Evolutionary conservation across 2,329 filamentous ascomycete genomes (phyloP), one percentile per base, ranked within the genome.

Genomic region (Colletotrichum tabaci): DNA sequence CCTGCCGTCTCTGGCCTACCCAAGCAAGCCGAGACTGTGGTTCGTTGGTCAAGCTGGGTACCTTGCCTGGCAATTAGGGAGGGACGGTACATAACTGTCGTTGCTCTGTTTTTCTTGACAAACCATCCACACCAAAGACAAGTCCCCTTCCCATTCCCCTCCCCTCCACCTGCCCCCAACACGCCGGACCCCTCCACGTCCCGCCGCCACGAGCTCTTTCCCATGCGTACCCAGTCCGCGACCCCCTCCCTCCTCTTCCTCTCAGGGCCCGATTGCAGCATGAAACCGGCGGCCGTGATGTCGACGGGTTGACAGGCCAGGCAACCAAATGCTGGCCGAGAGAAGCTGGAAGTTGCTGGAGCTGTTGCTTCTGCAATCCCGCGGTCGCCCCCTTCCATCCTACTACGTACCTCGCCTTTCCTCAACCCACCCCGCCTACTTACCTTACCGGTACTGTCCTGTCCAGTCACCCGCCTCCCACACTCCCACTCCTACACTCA

Each of bases 401-500:
- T 55, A 65, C 58, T 69, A 55, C 65, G 8, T 38, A 38, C 38
- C 62, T 60, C 35, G 23, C 63, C 50, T 57, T 49, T 53, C 21
- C 67, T 69, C 53, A 66, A 69, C 40, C 61, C 55, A 70, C 63
- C 67, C 56, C 63, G 67, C 67, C 67, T 70, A 58, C 63, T 55
- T 67, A 70, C 67, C 38, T 66, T 67, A 21, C 64, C 50, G 38
- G 38, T 46, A 62, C 60, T 42, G 44, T 61, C 47, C 67, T 40
- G 44, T 26, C 71, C 67, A 71, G 66, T 72, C 70, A 61, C 70
- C 65, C 15, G 46, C 69, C 69, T 69, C 60, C 53, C 69, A 72
- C 62, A 66, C 67, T 66, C 62, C 67, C 62, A 60, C 61, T 67
- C 40, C 47, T 42, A 61, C 63, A 66, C 61, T 66, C 64, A 50